These are phyloP conservation scores for Actinidia chinensis DNA, from an alignment of 179 eudicot species.

Conservation along the genomic window DNA sequence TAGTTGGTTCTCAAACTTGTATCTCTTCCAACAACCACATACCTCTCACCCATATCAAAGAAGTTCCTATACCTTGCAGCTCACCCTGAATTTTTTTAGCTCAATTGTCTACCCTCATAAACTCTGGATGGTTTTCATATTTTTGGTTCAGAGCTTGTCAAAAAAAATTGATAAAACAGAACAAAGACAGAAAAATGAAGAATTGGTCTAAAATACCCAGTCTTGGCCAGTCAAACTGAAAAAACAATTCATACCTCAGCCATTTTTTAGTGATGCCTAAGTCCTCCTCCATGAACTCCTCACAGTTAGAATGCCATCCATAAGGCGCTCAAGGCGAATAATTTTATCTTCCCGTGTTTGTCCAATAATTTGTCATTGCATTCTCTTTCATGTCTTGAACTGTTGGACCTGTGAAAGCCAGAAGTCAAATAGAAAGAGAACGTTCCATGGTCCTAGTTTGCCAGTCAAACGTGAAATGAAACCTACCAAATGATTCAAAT, in stretches of 20 bases:
- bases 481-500: not conserved
- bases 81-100: conserved; percentile 68
- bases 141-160: conserved; percentile 75
- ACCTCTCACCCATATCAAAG: conserved; percentile 92
- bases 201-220: not conserved
- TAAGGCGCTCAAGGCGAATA: conserved; percentile 82
- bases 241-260: conserved; percentile 54
- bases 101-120: conserved; percentile 70
- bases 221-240: not conserved
- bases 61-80: conserved; percentile 67
- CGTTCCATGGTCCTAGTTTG: not conserved
- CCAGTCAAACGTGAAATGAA: too few relatives aligned
- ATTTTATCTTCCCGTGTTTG: conserved; percentile 95
- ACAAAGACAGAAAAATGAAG: conserved; percentile 8
- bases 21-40: conserved; percentile 86
- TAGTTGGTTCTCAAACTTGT: conserved; percentile 80
- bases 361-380: conserved; percentile 82
- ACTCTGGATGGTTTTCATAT: conserved; percentile 88
- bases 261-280: conserved; percentile 57
- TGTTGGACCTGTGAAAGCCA: conserved; percentile 72
- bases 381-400: conserved; percentile 94
- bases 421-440: conserved; percentile 17
- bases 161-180: conserved; percentile 10
- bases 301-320: conserved; percentile 90
- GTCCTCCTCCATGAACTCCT: conserved; percentile 86